Base-by-base conservation (phyloP, 1,139 yeast species). In the Suhomyces anneliseae region DNA sequence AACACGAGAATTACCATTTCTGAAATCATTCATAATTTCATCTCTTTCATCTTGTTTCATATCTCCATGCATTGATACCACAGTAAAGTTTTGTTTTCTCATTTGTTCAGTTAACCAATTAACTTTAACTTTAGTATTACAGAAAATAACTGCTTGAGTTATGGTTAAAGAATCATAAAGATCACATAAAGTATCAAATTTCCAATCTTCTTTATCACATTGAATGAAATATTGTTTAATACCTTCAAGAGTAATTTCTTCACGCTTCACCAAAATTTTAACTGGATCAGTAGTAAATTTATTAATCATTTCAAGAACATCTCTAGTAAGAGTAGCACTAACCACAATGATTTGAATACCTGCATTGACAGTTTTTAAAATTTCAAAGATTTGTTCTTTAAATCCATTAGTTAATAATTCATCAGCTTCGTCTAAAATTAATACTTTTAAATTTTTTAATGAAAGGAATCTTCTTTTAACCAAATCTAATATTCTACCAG, bases 11-110 rank as follows among this genome's bases (percentile, higher is more conserved):
- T 80, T 81, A 0, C 93, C 93, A 27, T 84, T 69, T 55, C 95
- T 72, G 65, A 87, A 87, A 61, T 90, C 97, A 59, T 81, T 82
- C 98, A 93, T 93, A 52, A 92, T 85, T 47, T 76, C 72, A 65
- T 90, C 96, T 65, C 98, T 77, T 61, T 92, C 96, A 49, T 86
- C 90, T 69, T 93, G 98, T 59, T 87, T 86, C 96, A 93, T 88
- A 61, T 93, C 98, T 27, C 97, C 98, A 64, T 93, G 98, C 96
- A 93, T 92, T 8, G 97, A 78, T 6, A 85, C 89, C 14, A 92
- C 97, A 0, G 96, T 85, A 68, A 93, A 93, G 63, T 90, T 88
- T 14, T 92, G 83, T 57, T 81, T 84, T 45, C 77, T 75, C 79
- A 93, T 79, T 61, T 87, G 86, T n/a, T 80, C 83, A 6, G 90